Percentiles rank a stretch among this genome's conserved stretches.
phyloP scores from a whole-genome alignment of 495 filamentous ascomycete species.

The Penicillium lividum region DNA sequence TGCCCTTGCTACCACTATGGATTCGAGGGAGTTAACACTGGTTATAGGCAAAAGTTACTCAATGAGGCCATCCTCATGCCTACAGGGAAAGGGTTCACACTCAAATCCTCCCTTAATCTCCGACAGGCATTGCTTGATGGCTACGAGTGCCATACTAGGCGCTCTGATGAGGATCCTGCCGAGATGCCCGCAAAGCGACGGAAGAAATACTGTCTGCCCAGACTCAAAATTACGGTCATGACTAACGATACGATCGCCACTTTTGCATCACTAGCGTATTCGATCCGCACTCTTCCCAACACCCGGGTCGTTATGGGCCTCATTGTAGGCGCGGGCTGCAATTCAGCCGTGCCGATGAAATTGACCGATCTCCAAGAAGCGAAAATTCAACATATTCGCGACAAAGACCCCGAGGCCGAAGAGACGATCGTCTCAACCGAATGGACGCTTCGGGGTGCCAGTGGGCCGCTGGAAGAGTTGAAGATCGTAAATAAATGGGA shows the following conservation, averaged over 20 bases:
- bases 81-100: conserved; percentile 80
- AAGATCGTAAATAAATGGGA: conserved; percentile 68
- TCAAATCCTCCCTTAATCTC: conserved; percentile 66
- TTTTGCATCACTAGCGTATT: conserved; percentile 68
- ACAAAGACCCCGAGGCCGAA: conserved; percentile 38
- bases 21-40: conserved; percentile 4
- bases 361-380: conserved; percentile 57
- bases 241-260: conserved; percentile 77
- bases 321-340: conserved; percentile 76
- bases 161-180: conserved; percentile 24
- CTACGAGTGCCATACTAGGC: conserved; percentile 56
- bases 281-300: conserved; percentile 54
- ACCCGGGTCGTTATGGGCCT: conserved; percentile 71
- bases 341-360: conserved; percentile 70
- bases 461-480: conserved; percentile 57
- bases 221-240: conserved; percentile 66
- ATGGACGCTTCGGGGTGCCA: conserved; percentile 71
- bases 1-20: not conserved
- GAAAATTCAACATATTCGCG: conserved; percentile 46
- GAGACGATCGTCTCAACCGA: conserved; percentile 75
- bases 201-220: conserved; percentile 52
- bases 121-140: conserved; percentile 62
- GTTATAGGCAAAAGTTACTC: conserved; percentile 62
- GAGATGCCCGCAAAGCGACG: conserved; percentile 30
- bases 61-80: conserved; percentile 71